A percentile compares a stretch with the other conserved stretches of the same genome.
Evolutionary conservation across 2,329 filamentous ascomycete genomes (phyloP).

Genomic region (Ambrosiella beaveri): DNA sequence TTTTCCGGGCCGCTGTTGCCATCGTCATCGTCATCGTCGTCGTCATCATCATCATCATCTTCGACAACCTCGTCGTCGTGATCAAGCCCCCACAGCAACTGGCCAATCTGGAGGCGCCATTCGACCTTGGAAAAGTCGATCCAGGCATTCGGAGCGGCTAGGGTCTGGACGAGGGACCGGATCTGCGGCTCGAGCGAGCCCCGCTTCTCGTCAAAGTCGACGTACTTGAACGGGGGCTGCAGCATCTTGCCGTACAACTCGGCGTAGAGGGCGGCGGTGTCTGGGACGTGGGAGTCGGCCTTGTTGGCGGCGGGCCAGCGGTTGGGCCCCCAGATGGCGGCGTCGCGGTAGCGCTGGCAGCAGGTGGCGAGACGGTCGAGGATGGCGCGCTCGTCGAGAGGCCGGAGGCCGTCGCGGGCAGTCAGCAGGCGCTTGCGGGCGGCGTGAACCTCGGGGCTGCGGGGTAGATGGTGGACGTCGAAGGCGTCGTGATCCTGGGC

Average conservation of each 20-base stretch:
- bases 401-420: conserved; percentile 34
- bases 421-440: conserved; percentile 40
- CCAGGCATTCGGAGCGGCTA: conserved; percentile 51
- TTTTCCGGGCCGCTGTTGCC: conserved; percentile 15
- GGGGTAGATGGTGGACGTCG: conserved; percentile 32
- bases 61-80: conserved; percentile 33
- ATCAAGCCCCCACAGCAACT: conserved; percentile 48
- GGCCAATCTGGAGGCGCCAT: conserved; percentile 56
- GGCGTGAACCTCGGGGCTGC: conserved; percentile 37
- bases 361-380: conserved; percentile 42
- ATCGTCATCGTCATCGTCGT: conserved; percentile 17
- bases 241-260: conserved; percentile 44
- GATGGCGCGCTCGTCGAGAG: conserved; percentile 38
- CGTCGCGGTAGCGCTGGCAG: conserved; percentile 36
- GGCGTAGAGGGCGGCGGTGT: conserved; percentile 36
- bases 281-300: conserved; percentile 6
- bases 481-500: conserved; percentile 46
- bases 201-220: conserved; percentile 36
- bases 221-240: conserved; percentile 36
- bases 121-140: conserved; percentile 58
- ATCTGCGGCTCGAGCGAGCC: conserved; percentile 54
- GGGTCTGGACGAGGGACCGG: conserved; percentile 45
- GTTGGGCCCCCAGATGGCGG: conserved; percentile 30
- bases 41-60: conserved; percentile 30
- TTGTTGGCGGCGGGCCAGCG: conserved; percentile 17